phyloP scores from a whole-genome alignment of 2,329 filamentous ascomycete genomes.

The Aspergillus udagawae region DNA sequence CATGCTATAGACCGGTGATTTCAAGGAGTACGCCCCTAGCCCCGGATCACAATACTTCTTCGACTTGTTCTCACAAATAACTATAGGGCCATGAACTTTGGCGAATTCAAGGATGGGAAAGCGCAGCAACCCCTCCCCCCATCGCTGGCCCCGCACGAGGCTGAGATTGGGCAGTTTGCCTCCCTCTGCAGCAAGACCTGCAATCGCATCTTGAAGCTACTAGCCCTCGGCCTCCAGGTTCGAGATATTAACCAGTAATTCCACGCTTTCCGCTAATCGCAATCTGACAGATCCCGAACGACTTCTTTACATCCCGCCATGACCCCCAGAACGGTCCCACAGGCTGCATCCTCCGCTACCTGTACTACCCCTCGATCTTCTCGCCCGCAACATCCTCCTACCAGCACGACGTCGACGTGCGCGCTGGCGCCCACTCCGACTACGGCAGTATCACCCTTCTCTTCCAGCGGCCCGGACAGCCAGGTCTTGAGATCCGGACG shows the following conservation, averaged over 20 bases:
- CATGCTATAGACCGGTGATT: conserved; percentile 64
- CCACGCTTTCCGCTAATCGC: background rate
- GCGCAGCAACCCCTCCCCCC: conserved; percentile 73
- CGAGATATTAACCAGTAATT: background rate
- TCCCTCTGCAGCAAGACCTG: conserved; percentile 69
- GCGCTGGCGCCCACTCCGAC: conserved; percentile 89
- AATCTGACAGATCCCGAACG: conserved; percentile 37
- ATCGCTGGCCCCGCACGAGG: conserved; percentile 57
- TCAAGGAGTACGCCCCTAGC: conserved; percentile 68
- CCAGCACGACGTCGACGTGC: conserved; percentile 59
- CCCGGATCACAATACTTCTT: background rate
- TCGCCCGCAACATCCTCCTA: conserved; percentile 42
- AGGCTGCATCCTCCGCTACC: conserved; percentile 62
- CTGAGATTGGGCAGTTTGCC: conserved; percentile 63
- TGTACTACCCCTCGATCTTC: conserved; percentile 64
- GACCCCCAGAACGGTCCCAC: conserved; percentile 48
- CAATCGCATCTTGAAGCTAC: conserved; percentile 66
- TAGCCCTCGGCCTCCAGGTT: conserved; percentile 72
- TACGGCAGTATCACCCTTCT: conserved; percentile 69
- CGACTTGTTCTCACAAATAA: conserved; percentile 5
- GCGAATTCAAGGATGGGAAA: conserved; percentile 65
- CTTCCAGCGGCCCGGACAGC: conserved; percentile 80
- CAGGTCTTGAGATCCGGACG: conserved; percentile 78
- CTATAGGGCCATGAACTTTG: conserved; percentile 83
- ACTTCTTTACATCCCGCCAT: conserved; percentile 62